These are phyloP conservation scores for Scenedesmus sp. DNA, from an alignment of 163 green algal species.

Conservation along the genomic window DNA sequence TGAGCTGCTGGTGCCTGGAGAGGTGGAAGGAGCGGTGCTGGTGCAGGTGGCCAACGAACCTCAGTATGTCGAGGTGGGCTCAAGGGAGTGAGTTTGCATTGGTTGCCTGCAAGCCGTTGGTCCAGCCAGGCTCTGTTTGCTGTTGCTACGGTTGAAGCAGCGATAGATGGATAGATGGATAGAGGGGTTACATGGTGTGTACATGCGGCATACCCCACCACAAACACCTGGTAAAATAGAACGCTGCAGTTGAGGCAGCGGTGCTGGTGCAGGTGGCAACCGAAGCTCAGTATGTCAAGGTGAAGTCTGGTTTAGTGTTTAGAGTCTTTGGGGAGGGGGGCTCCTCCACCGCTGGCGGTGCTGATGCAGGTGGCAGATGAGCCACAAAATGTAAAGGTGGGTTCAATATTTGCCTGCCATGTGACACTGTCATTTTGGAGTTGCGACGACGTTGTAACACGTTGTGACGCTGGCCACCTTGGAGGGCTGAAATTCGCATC, in stretches of 20 bases:
- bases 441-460: no score
- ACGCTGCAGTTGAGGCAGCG: background rate
- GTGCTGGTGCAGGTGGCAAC: slow-evolving; percentile 7
- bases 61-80: slow-evolving; percentile 21
- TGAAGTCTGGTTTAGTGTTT: no score
- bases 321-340: background rate
- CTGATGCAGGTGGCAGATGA: slow-evolving; percentile 41
- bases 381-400: slow-evolving; percentile 38
- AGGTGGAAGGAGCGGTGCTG: slow-evolving; percentile 38
- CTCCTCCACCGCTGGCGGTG: background rate
- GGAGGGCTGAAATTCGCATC: no score
- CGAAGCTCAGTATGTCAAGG: background rate
- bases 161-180: background rate
- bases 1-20: slow-evolving; percentile 44
- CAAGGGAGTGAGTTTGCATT: background rate
- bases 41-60: slow-evolving; percentile 42
- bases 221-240: background rate
- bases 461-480: no score
- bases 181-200: background rate
- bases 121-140: background rate
- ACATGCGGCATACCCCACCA: no score
- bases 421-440: no score
- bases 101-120: no score
- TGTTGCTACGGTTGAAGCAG: background rate
- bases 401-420: background rate